These are phyloP conservation scores for Stenocarpella maydis DNA, from an alignment of 2,329 filamentous ascomycete genomes.

Conservation along the genomic window DNA sequence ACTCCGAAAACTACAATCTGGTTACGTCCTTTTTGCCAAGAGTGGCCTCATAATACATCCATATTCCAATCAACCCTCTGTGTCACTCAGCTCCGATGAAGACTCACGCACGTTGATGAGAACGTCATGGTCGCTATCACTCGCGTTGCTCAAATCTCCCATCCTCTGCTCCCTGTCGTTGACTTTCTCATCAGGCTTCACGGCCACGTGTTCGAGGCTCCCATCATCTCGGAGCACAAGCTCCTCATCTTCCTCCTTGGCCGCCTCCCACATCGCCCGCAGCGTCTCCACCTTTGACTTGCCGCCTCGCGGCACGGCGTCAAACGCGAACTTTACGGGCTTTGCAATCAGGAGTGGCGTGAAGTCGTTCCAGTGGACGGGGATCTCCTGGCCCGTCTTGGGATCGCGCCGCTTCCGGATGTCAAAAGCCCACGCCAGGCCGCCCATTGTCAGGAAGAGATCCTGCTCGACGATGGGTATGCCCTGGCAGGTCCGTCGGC, in stretches of 20 bases:
- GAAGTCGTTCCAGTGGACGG: constrained; percentile 54
- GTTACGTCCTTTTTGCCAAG: background rate
- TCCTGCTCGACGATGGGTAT: constrained; percentile 52
- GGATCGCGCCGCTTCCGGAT: constrained; percentile 44
- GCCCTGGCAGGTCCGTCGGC: constrained; percentile 57
- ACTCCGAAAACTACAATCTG: background rate
- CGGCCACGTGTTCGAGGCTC: constrained; percentile 30
- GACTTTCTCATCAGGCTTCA: background rate
- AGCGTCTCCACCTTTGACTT: constrained; percentile 40
- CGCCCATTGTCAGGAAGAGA: constrained; percentile 50
- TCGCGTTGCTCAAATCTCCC: constrained; percentile 28
- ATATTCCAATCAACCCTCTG: background rate
- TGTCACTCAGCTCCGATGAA: constrained; percentile 18
- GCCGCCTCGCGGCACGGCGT: constrained; percentile 43
- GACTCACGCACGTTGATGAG: constrained; percentile 36
- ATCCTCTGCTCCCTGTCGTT: constrained; percentile 15
- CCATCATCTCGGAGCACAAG: constrained; percentile 36
- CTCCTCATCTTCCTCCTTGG: constrained; percentile 46
- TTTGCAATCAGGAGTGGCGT: constrained; percentile 55
- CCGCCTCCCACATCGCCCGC: constrained; percentile 47
- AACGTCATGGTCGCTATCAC: constrained; percentile 36
- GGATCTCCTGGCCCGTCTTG: constrained; percentile 39
- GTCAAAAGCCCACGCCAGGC: constrained; percentile 48
- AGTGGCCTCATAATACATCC: background rate
- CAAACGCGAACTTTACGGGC: constrained; percentile 50